Percentiles rank a stretch among this genome's conserved stretches.
phyloP scores from a whole-genome alignment of 1,139 yeast genomes.

The Suhomyces bribrorum region DNA sequence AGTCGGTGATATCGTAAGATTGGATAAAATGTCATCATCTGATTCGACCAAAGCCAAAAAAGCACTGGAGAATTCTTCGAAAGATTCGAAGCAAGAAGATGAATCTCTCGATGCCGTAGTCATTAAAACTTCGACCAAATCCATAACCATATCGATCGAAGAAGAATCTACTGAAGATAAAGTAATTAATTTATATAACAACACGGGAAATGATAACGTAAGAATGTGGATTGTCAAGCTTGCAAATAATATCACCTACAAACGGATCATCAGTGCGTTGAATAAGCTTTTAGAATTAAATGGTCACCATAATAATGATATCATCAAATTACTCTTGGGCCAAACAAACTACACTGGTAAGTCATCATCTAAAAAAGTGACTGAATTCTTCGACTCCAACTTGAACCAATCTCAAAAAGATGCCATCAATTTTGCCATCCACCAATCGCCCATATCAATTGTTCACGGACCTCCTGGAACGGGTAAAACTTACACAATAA shows the following conservation, averaged over 20 bases:
- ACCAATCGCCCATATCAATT: conserved; percentile 43
- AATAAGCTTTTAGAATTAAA: conserved; percentile 58
- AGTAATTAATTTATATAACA: conserved; percentile 44
- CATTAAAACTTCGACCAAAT: conserved; percentile 45
- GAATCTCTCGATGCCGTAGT: conserved; percentile 60
- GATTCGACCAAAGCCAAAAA: conserved; percentile 17
- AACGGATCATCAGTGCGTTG: conserved; percentile 80
- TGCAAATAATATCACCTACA: conserved; percentile 69
- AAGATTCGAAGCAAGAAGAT: conserved; percentile 17
- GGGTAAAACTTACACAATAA: conserved; percentile 73
- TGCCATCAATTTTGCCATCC: conserved; percentile 43
- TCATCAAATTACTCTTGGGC: conserved; percentile 50
- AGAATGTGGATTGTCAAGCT: conserved; percentile 66
- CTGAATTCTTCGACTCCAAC: conserved; percentile 46
- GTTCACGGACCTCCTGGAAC: conserved; percentile 57
- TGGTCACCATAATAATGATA: conserved; percentile 30
- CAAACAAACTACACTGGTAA: conserved; percentile 29
- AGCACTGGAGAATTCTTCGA: conserved; percentile 19
- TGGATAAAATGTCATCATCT: conserved; percentile 39
- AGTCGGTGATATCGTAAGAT: conserved; percentile 75
- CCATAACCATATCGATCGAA: conserved; percentile 57
- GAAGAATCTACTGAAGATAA: conserved; percentile 56
- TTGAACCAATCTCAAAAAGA: conserved; percentile 69
- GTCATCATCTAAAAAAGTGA: conserved; percentile 11
- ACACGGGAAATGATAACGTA: conserved; percentile 36